These are phyloP conservation scores for Phytophthora palmivora DNA, from an alignment of 352 stramenopile species.

Conservation along the genomic window DNA sequence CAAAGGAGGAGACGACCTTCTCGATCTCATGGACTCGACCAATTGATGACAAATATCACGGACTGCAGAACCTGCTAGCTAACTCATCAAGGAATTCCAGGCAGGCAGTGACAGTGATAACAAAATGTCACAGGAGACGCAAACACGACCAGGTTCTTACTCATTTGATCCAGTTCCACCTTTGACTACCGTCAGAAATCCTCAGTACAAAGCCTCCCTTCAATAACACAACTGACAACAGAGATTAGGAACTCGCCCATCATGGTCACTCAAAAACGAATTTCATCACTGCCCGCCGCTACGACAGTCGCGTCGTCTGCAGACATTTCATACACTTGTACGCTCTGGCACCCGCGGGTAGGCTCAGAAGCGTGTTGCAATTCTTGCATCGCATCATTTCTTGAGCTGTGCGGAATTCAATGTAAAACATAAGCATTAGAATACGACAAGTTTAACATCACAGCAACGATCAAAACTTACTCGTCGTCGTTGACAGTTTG, in stretches of 20 bases:
- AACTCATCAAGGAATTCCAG: too few relatives aligned
- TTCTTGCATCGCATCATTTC: slow-evolving; percentile 90
- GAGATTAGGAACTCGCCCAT: slow-evolving; percentile 7
- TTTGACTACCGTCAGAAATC: slow-evolving; percentile 16
- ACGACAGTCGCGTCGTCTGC: slow-evolving; percentile 82
- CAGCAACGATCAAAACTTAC: slow-evolving; percentile 48
- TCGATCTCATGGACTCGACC: slow-evolving; percentile 91
- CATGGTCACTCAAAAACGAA: slow-evolving; percentile 10
- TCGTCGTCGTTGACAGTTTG: slow-evolving; percentile 84
- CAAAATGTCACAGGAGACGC: too few relatives aligned
- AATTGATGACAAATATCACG: slow-evolving; percentile 7
- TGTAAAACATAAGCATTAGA: slow-evolving; percentile 28
- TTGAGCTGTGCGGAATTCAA: slow-evolving; percentile 56
- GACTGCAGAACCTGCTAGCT: neutral
- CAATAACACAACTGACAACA: slow-evolving; percentile 16
- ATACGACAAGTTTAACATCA: neutral
- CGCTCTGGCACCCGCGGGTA: slow-evolving; percentile 77
- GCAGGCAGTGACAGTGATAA: too few relatives aligned
- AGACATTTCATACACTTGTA: slow-evolving; percentile 93
- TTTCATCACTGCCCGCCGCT: slow-evolving; percentile 19
- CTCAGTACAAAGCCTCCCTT: neutral
- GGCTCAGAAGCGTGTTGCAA: slow-evolving; percentile 85
- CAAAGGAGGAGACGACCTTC: slow-evolving; percentile 76
- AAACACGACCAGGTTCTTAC: slow-evolving; percentile 7
- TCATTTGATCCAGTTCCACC: slow-evolving; percentile 27